Conservation (phyloP, 2,329 filamentous ascomycete genomes). For the Phyllosticta capitalensis region DNA sequence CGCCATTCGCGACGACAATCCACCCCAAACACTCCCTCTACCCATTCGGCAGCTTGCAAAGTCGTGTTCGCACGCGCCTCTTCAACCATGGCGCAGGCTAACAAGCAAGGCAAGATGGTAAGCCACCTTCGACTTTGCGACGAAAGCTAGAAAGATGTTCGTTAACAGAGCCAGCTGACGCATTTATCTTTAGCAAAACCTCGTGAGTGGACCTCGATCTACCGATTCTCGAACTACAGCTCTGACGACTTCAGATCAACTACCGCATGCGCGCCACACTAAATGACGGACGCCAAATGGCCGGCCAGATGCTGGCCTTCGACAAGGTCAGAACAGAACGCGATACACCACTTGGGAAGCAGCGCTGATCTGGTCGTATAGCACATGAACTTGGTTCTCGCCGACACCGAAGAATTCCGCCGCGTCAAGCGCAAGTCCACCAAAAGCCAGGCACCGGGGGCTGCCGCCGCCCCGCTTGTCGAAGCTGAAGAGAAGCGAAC, state of each 20-base stretch:
- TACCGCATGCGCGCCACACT: slow-evolving; percentile 97
- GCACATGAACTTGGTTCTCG: slow-evolving; percentile 99
- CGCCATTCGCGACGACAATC: background rate
- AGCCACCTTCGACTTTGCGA: slow-evolving; percentile 40
- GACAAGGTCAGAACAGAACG: slow-evolving; percentile 61
- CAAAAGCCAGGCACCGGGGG: slow-evolving; percentile 58
- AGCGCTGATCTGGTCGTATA: slow-evolving; percentile 29
- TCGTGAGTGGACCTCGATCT: slow-evolving; percentile 40
- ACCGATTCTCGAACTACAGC: slow-evolving; percentile 14
- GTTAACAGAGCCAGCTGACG: slow-evolving; percentile 37
- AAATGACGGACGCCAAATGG: slow-evolving; percentile 92
- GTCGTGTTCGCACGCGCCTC: slow-evolving; percentile 33
- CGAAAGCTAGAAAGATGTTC: slow-evolving; percentile 46
- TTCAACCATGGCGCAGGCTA: slow-evolving; percentile 40
- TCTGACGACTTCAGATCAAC: slow-evolving; percentile 63
- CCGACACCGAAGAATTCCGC: slow-evolving; percentile 96
- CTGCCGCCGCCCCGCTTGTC: slow-evolving; percentile 54
- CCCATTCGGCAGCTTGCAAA: background rate
- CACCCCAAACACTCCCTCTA: background rate
- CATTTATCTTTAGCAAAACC: slow-evolving; percentile 47
- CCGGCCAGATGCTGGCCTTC: slow-evolving; percentile 95
- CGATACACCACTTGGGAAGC: background rate
- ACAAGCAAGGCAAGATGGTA: slow-evolving; percentile 99
- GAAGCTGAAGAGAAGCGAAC: slow-evolving; percentile 96
- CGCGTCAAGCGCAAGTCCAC: slow-evolving; percentile 76